Conservation (phyloP, 2,329 filamentous ascomycete genomes). For the Rhynchosporium graminicola region DNA sequence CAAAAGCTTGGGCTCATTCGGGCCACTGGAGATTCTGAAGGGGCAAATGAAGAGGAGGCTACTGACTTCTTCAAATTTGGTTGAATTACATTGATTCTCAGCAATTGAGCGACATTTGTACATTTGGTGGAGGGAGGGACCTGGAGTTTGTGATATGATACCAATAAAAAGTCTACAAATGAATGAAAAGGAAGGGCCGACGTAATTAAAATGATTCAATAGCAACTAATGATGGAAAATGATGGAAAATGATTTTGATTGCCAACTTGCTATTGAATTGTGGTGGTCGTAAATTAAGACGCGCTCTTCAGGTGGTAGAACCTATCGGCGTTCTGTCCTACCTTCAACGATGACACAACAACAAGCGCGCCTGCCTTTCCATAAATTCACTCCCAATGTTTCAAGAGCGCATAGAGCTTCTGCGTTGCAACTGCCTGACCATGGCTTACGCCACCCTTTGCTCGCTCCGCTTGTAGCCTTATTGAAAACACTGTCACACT, state of each 20-base stretch:
- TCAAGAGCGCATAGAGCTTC: not conserved
- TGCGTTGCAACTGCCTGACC: not conserved
- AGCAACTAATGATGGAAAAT: too few species aligned
- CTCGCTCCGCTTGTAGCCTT: not conserved
- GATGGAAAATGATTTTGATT: too few species aligned
- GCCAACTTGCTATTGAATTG: too few species aligned
- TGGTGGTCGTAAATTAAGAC: too few species aligned
- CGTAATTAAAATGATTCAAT: too few species aligned
- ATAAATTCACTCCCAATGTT: too few species aligned
- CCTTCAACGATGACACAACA: too few species aligned
- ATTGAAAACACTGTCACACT: not conserved
- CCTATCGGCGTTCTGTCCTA: too few species aligned
- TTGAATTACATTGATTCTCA: not conserved
- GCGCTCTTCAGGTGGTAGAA: too few species aligned
- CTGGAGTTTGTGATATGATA: slow-evolving; percentile 1
- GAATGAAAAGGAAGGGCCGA: too few species aligned
- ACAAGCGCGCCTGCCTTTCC: too few species aligned
- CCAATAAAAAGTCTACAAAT: not conserved
- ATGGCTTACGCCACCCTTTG: too few species aligned
- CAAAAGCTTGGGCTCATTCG: slow-evolving; percentile 74
- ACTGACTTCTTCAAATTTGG: slow-evolving; percentile 43
- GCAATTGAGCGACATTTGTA: not conserved
- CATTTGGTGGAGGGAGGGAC: not conserved
- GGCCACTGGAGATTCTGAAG: slow-evolving; percentile 62
- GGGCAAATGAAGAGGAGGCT: slow-evolving; percentile 68